Evolutionary conservation across 257 asterid genomes (phyloP).

Genomic region (Orobanche coerulescens): DNA sequence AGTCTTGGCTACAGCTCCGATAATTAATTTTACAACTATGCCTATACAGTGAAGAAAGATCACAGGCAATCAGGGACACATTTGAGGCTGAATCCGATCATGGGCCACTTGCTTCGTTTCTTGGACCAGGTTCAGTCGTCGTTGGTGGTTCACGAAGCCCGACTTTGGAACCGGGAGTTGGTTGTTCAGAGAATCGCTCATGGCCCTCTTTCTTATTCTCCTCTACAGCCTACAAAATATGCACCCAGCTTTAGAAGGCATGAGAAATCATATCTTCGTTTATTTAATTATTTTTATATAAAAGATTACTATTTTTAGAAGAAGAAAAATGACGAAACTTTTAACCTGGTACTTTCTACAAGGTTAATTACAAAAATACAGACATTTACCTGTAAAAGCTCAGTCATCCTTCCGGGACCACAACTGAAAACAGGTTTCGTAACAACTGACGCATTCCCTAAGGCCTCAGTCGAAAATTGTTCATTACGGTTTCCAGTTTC

Average conservation of each 20-base stretch:
- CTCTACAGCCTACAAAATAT: constrained; percentile 63
- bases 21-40: neutral
- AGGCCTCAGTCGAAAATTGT: constrained; percentile 26
- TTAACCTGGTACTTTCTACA: neutral
- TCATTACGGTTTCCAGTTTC: constrained; percentile 25
- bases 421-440: constrained; percentile 36
- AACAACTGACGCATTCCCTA: constrained; percentile 29
- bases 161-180: constrained; percentile 19
- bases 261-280: neutral
- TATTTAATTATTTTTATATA: no score
- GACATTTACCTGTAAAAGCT: constrained; percentile 65
- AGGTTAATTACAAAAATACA: no score
- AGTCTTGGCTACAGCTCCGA: constrained; percentile 15
- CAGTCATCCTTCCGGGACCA: constrained; percentile 83
- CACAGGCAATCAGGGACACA: constrained; percentile 4
- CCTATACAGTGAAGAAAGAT: constrained; percentile 18
- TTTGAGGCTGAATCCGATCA: constrained; percentile 15
- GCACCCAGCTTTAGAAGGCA: constrained; percentile 15
- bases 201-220: constrained; percentile 52
- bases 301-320: no score
- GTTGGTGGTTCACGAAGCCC: constrained; percentile 14
- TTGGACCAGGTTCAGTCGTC: constrained; percentile 17
- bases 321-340: no score
- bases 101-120: constrained; percentile 20
- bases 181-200: constrained; percentile 29